A percentile compares a stretch with the other conserved stretches of the same genome.
phyloP scores from a whole-genome alignment of 352 stramenopile genomes.

The Globisporangium cederbergense region DNA sequence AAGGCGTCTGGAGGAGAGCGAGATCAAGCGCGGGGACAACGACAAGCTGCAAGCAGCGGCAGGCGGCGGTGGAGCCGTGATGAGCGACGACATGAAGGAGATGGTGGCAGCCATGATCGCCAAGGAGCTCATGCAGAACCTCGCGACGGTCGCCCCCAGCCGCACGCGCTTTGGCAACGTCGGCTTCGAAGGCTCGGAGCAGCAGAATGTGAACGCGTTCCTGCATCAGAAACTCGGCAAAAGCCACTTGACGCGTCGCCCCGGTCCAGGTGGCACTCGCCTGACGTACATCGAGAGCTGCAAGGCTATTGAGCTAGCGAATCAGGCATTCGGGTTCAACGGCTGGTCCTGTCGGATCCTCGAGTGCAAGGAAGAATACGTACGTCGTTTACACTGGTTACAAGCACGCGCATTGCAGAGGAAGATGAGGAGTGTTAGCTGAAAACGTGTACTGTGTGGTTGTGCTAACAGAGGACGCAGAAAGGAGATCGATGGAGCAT shows the following conservation, averaged over 20 bases:
- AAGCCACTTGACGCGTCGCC: constrained; percentile 58
- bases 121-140: constrained; percentile 28
- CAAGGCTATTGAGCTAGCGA: constrained; percentile 86
- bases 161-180: constrained; percentile 53
- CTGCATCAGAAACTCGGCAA: constrained; percentile 84
- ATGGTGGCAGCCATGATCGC: constrained; percentile 37
- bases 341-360: constrained; percentile 82
- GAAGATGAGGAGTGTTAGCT: neutral
- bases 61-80: neutral
- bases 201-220: constrained; percentile 61
- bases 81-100: constrained; percentile 32
- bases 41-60: neutral
- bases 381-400: constrained; percentile 25
- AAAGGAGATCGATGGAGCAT: constrained; percentile 72
- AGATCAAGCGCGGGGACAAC: constrained; percentile 17
- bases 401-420: neutral
- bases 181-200: constrained; percentile 42
- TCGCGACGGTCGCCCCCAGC: neutral
- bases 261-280: constrained; percentile 64
- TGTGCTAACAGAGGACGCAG: constrained; percentile 48
- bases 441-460: neutral
- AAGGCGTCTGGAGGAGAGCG: constrained; percentile 26
- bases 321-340: constrained; percentile 88
- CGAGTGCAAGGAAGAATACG: constrained; percentile 85
- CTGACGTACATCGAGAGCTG: constrained; percentile 89